Conservation (phyloP, 306 rosid species). For the Ochetophila trinervis region DNA sequence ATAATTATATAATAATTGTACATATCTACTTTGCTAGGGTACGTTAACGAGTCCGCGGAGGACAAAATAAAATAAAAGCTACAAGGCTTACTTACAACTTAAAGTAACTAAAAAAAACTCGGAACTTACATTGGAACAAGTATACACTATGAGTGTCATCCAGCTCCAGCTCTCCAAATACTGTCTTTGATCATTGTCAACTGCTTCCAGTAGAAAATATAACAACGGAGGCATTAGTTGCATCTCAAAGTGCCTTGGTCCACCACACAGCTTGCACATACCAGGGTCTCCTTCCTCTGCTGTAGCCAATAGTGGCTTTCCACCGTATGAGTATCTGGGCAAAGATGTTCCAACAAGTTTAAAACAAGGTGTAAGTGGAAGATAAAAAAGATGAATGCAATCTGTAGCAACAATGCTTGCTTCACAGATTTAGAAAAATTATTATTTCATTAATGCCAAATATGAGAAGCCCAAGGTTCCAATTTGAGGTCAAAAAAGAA, state of each 20-base stretch:
- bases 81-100: neutral
- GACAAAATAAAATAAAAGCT: too few species aligned
- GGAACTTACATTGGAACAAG: slow-evolving; percentile 70
- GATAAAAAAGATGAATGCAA: neutral
- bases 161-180: slow-evolving; percentile 74
- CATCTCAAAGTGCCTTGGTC: slow-evolving; percentile 70
- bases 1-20: too few species aligned
- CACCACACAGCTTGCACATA: slow-evolving; percentile 67
- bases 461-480: neutral
- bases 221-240: slow-evolving; percentile 84
- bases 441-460: neutral
- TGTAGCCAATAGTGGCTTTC: slow-evolving; percentile 64
- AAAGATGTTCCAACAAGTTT: slow-evolving; percentile 4
- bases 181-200: slow-evolving; percentile 42
- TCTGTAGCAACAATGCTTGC: neutral
- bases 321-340: slow-evolving; percentile 68
- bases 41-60: too few species aligned
- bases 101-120: slow-evolving; percentile 18
- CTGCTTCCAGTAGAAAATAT: slow-evolving; percentile 72
- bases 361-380: neutral
- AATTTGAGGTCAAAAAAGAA: neutral
- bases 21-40: too few species aligned
- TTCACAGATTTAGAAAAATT: neutral
- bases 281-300: slow-evolving; percentile 56
- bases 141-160: slow-evolving; percentile 72